phyloP scores from a whole-genome alignment of 2,329 filamentous ascomycete genomes.

The Cordyceps cateniannulata region DNA sequence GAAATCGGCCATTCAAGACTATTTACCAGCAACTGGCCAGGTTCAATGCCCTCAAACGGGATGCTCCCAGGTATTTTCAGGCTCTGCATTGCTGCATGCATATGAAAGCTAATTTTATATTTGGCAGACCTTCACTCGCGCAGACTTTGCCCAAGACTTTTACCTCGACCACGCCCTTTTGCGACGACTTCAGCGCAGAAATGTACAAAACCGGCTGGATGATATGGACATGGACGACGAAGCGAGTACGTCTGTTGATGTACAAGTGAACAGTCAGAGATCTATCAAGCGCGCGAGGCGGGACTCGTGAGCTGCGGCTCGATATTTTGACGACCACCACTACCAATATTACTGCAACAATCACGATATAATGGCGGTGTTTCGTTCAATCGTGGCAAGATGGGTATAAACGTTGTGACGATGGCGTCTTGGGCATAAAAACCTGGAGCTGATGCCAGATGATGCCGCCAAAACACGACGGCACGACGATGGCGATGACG shows the following conservation, averaged over 20 bases:
- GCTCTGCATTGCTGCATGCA: not conserved
- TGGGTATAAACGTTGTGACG: too few relatives aligned
- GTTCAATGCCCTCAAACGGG: constrained; percentile 59
- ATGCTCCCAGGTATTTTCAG: constrained; percentile 47
- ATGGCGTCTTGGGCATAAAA: too few relatives aligned
- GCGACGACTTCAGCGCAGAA: constrained; percentile 51
- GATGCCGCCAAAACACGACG: too few relatives aligned
- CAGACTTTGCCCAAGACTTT: constrained; percentile 40
- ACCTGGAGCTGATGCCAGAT: too few relatives aligned
- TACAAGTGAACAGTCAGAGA: not conserved
- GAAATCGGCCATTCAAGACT: constrained; percentile 54
- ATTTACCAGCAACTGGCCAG: constrained; percentile 35
- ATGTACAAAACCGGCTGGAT: constrained; percentile 35
- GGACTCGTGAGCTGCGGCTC: not conserved
- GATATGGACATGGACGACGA: constrained; percentile 31
- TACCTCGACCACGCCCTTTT: constrained; percentile 49
- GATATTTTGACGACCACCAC: not conserved
- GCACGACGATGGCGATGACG: too few relatives aligned
- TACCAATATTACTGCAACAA: not conserved
- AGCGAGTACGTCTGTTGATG: constrained; percentile 18
- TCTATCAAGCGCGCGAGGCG: not conserved
- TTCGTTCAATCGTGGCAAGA: too few relatives aligned
- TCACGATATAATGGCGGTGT: too few relatives aligned
- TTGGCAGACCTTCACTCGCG: constrained; percentile 38
- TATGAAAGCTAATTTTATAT: not conserved